Conservation (phyloP, 1,284 basidiomycete genomes). For the Sanguinoderma infundibulare region DNA sequence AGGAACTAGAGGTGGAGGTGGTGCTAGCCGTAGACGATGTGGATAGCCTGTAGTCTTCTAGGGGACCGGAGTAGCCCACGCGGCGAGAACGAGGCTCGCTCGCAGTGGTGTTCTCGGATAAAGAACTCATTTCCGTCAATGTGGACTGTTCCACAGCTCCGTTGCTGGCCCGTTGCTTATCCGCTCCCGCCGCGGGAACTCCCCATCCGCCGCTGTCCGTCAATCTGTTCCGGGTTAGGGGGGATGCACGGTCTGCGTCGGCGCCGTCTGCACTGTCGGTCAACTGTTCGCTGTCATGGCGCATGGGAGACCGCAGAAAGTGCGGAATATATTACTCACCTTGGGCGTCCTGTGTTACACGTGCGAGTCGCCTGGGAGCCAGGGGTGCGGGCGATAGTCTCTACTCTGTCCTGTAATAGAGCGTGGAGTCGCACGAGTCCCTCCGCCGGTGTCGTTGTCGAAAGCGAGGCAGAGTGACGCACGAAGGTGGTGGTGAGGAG, state of each 20-base stretch:
- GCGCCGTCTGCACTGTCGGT: not conserved
- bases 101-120: slow-evolving; percentile 28
- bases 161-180: slow-evolving; percentile 25
- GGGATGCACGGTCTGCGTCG: not conserved
- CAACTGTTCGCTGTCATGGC: slow-evolving; percentile 1
- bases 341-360: slow-evolving; percentile 16
- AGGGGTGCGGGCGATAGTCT: not conserved
- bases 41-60: slow-evolving; percentile 31
- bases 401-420: not conserved
- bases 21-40: slow-evolving; percentile 22
- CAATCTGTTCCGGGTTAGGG: not conserved
- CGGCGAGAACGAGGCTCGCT: slow-evolving; percentile 40
- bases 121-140: slow-evolving; percentile 32
- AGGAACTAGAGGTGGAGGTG: slow-evolving; percentile 20
- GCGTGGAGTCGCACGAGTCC: slow-evolving; percentile 1
- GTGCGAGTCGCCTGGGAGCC: slow-evolving; percentile 19
- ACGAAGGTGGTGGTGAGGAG: not conserved
- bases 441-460: not conserved
- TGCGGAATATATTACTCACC: slow-evolving; percentile 21
- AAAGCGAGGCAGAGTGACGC: not conserved
- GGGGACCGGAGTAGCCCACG: slow-evolving; percentile 33
- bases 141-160: slow-evolving; percentile 19
- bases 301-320: not conserved
- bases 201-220: slow-evolving; percentile 10
- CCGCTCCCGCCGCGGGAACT: slow-evolving; percentile 15